Evolutionary conservation across 1,284 basidiomycete species (phyloP), one percentile per base, ranked within the genome.

Genomic region (Vanrija pseudolonga): DNA sequence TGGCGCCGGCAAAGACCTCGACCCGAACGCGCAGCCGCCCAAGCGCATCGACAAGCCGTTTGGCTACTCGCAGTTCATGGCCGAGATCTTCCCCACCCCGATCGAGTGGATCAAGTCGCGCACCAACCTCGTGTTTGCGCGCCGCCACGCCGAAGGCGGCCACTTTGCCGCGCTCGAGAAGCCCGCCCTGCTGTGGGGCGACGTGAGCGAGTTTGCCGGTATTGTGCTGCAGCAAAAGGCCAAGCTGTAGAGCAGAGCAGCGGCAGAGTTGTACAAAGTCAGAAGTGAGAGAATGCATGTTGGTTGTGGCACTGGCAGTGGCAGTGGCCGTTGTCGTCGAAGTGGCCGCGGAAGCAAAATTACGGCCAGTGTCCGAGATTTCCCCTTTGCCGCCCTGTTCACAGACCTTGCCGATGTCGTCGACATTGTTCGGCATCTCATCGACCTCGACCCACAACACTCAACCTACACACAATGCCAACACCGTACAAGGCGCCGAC

Each of bases 141-240:
- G 66, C 24, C 64, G 63, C 42, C 75, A 79, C 52, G 56, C 59
- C 0, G 55, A 60, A 60, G 76, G 75, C 11, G 77, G 74, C 0
- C 77, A 79, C 55, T 73, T 78, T 50, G 67, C 78, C 3, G 78
- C 78, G 1, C 62, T 79, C 28, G 80, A 80, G 61, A 66, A 71
- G 49, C 78, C 79, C 7, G 58, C 63, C n/a, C 48, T 60, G 51
- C 59, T 77, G 18, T 76, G 69, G 55, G 51, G 64, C 23, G 71
- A 71, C 48, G 63, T 79, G 5, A 54, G 58, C 12, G 67, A 57
- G 4, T 76, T 32, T 32, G 32, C 40, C 3, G 54, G 6, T 22
- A 41, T 22, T 26, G 50, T 22, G 38, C 51, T 22, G 32, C 6
- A 32, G 32, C 32, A 32, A 12, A 32, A 32, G 32, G 32, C 32